Evolutionary conservation across 192 early-diverging fungal genomes (phyloP).

Genomic region (Podila epigama): DNA sequence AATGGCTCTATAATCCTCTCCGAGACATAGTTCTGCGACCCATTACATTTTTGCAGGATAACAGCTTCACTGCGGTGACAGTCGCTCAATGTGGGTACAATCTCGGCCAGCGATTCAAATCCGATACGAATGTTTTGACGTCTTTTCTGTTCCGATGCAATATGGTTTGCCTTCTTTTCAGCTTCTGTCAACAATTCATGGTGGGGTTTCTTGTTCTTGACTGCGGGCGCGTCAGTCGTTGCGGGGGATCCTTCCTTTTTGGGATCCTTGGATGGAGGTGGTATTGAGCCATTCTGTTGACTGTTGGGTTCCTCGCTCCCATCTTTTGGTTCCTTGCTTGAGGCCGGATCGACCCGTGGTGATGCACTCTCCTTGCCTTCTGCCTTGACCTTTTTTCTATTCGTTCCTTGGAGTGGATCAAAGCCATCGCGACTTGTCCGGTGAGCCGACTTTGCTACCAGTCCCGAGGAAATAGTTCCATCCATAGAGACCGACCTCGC

Average conservation of each 20-base stretch:
- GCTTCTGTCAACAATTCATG: slow-evolving; percentile 82
- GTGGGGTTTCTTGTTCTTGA: slow-evolving; percentile 36
- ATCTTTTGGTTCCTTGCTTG: background rate
- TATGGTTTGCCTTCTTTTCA: slow-evolving; percentile 91
- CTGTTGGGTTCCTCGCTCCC: background rate
- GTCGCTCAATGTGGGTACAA: slow-evolving; percentile 82
- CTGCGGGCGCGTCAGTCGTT: background rate
- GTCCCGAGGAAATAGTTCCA: slow-evolving; percentile 1
- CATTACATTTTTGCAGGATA: slow-evolving; percentile 78
- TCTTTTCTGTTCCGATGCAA: slow-evolving; percentile 91
- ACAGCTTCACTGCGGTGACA: slow-evolving; percentile 82
- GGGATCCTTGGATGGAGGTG: background rate
- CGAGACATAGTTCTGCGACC: background rate
- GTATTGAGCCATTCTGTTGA: background rate
- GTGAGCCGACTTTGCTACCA: slow-evolving; percentile 17
- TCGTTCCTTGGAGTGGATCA: slow-evolving; percentile 5
- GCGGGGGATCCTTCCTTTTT: slow-evolving; percentile 5
- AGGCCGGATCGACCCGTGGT: background rate
- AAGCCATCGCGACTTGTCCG: slow-evolving; percentile 17
- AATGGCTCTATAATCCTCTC: background rate
- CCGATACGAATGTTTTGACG: slow-evolving; percentile 88
- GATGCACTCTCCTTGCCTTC: background rate
- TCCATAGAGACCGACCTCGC: slow-evolving; percentile 16
- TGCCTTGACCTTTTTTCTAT: background rate
- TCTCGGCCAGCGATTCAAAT: slow-evolving; percentile 86